Percentiles rank a stretch among this genome's conserved stretches.
phyloP scores from a whole-genome alignment of 1,284 basidiomycete genomes.

The Cerrena zonata region DNA sequence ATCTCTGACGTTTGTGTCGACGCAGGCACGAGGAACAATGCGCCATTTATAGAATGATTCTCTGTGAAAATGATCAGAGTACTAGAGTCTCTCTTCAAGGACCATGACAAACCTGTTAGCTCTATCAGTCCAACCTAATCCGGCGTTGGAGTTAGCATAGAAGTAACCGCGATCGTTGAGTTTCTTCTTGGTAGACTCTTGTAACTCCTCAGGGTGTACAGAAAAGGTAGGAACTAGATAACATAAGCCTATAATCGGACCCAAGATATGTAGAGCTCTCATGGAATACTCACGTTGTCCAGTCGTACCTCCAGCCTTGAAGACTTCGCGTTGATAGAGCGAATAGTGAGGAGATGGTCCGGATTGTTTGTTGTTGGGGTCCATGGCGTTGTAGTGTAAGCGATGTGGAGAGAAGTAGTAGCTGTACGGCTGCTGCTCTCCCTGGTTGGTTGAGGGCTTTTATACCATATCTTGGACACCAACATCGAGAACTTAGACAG shows the following conservation, averaged over 20 bases:
- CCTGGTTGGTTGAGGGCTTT: neutral
- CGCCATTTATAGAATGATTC: slow-evolving; percentile 47
- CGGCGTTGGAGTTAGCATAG: slow-evolving; percentile 55
- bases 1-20: slow-evolving; percentile 53
- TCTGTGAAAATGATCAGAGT: slow-evolving; percentile 19
- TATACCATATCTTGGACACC: neutral
- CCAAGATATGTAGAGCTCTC: neutral
- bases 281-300: slow-evolving; percentile 30
- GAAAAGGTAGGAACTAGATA: slow-evolving; percentile 33
- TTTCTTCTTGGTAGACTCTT: slow-evolving; percentile 44
- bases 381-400: slow-evolving; percentile 28
- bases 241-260: neutral
- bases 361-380: slow-evolving; percentile 47
- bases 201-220: slow-evolving; percentile 46
- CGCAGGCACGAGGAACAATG: slow-evolving; percentile 54
- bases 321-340: slow-evolving; percentile 49
- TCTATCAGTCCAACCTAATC: slow-evolving; percentile 49
- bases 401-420: neutral
- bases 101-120: slow-evolving; percentile 38
- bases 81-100: neutral
- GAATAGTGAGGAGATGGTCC: slow-evolving; percentile 52
- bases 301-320: slow-evolving; percentile 39
- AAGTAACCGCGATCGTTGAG: slow-evolving; percentile 48
- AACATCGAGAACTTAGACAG: neutral
- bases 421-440: neutral